Percentiles rank a stretch among this genome's conserved stretches.
These are phyloP conservation scores for Fusarium avenaceum DNA, from an alignment of 2,329 filamentous ascomycete species.

Conservation along the genomic window DNA sequence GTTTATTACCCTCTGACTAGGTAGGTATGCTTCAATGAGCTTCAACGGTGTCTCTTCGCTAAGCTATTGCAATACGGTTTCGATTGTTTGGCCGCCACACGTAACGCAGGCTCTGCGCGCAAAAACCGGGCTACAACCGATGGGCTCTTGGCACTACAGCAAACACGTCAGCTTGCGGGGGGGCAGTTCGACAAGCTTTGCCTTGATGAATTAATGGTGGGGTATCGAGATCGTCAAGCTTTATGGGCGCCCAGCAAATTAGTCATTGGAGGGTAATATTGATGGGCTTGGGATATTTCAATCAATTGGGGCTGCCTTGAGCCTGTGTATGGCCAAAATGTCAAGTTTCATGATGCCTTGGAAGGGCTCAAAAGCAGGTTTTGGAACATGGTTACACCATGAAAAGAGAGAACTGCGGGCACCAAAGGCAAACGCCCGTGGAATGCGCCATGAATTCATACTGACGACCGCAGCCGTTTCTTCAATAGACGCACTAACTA, in stretches of 20 bases:
- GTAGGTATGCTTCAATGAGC: background rate
- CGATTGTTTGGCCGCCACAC: background rate
- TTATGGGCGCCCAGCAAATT: background rate
- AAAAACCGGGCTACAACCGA: conserved; percentile 7
- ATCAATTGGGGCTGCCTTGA: background rate
- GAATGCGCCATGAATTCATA: conserved; percentile 11
- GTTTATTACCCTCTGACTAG: background rate
- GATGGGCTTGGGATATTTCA: conserved; percentile 1
- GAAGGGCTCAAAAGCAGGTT: conserved; percentile 27
- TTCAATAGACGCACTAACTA: background rate
- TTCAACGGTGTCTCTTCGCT: background rate
- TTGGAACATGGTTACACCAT: conserved; percentile 9
- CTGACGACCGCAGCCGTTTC: conserved; percentile 13
- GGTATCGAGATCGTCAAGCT: conserved; percentile 35
- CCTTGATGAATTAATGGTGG: conserved; percentile 18
- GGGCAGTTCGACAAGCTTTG: conserved; percentile 27
- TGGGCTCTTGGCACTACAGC: conserved; percentile 24
- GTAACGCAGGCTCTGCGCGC: conserved; percentile 11
- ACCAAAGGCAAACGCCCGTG: conserved; percentile 4
- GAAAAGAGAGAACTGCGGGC: background rate
- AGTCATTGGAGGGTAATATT: conserved; percentile 10
- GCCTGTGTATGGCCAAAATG: background rate
- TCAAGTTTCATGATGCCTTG: conserved; percentile 14
- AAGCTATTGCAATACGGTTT: background rate
- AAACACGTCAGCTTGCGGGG: conserved; percentile 36